Percentiles rank a stretch among this genome's conserved stretches.
phyloP scores from a whole-genome alignment of 768 basidiomycete species.

The Fomitopsis pulvina region DNA sequence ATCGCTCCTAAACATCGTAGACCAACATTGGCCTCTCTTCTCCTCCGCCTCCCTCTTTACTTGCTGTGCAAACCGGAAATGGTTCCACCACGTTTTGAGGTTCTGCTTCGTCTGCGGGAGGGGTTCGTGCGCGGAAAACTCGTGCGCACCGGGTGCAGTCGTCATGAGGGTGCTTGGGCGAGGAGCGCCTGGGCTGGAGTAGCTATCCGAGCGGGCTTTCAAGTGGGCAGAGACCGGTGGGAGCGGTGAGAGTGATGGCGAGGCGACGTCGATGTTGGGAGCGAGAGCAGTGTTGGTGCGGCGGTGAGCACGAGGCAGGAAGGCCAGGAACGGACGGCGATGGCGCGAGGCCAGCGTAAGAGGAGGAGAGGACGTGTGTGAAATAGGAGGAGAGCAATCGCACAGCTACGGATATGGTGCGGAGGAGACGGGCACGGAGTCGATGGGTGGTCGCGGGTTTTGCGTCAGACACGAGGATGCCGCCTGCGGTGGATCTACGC shows the following conservation, averaged over 20 bases:
- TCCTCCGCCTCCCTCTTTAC: conserved; percentile 49
- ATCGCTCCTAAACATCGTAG: conserved; percentile 4
- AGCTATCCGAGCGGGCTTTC: neutral
- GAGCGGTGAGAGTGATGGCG: conserved; percentile 4
- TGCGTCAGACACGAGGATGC: neutral
- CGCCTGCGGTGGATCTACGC: neutral
- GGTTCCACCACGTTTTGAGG: conserved; percentile 79
- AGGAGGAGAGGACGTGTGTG: neutral
- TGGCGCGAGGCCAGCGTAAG: conserved; percentile 10
- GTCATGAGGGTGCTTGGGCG: conserved; percentile 8
- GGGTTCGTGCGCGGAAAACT: conserved; percentile 4
- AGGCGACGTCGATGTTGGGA: conserved; percentile 1
- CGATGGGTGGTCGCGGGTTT: neutral
- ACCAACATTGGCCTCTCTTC: conserved; percentile 31
- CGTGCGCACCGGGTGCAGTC: conserved; percentile 1
- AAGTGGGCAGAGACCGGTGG: conserved; percentile 7
- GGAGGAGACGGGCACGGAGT: neutral
- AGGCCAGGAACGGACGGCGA: conserved; percentile 13
- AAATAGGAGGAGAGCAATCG: neutral
- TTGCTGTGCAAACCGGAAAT: conserved; percentile 61
- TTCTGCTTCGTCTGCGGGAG: conserved; percentile 19
- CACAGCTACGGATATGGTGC: neutral
- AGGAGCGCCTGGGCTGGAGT: conserved; percentile 5
- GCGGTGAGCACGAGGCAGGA: conserved; percentile 13
- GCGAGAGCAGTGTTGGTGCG: conserved; percentile 13